Evolutionary conservation across 371 early-diverging fungal species (phyloP).

Genomic region (Mortierella sp.): DNA sequence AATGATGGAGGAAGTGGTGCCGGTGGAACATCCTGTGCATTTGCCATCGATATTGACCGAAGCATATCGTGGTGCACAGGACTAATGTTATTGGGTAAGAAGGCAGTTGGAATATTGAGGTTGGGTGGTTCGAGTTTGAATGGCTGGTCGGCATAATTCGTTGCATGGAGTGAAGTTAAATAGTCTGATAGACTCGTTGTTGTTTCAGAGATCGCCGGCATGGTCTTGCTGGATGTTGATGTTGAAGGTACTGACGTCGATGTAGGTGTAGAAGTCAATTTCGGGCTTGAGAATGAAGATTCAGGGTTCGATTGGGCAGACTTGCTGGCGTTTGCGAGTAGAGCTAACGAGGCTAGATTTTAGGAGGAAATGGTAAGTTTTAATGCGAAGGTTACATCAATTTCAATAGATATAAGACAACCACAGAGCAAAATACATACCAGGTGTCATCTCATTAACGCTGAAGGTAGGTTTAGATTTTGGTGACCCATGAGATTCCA

Average conservation of each 20-base stretch:
- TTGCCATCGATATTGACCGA: slow-evolving; percentile 32
- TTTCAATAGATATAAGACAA: neutral
- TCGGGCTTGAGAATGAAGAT: slow-evolving; percentile 9
- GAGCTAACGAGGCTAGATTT: slow-evolving; percentile 28
- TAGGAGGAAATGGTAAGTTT: neutral
- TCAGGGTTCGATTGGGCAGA: slow-evolving; percentile 11
- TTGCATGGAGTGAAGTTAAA: neutral
- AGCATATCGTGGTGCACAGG: slow-evolving; percentile 48
- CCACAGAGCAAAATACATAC: slow-evolving; percentile 2
- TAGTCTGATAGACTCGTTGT: neutral
- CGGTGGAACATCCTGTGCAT: slow-evolving; percentile 21
- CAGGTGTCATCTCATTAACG: slow-evolving; percentile 40
- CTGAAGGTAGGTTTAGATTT: slow-evolving; percentile 20
- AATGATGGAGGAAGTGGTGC: slow-evolving; percentile 31
- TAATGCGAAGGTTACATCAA: too few species aligned
- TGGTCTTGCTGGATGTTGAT: neutral
- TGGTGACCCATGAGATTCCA: slow-evolving; percentile 16
- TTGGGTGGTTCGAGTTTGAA: slow-evolving; percentile 36
- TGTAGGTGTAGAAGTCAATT: neutral
- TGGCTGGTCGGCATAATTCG: slow-evolving; percentile 4
- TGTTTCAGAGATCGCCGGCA: neutral
- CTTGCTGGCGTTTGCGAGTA: slow-evolving; percentile 27
- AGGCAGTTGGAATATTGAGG: slow-evolving; percentile 35
- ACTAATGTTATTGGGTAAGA: slow-evolving; percentile 33
- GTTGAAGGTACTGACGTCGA: neutral